These are phyloP conservation scores for Colletotrichum kahawae DNA, from an alignment of 2,329 filamentous ascomycete species.

Conservation along the genomic window DNA sequence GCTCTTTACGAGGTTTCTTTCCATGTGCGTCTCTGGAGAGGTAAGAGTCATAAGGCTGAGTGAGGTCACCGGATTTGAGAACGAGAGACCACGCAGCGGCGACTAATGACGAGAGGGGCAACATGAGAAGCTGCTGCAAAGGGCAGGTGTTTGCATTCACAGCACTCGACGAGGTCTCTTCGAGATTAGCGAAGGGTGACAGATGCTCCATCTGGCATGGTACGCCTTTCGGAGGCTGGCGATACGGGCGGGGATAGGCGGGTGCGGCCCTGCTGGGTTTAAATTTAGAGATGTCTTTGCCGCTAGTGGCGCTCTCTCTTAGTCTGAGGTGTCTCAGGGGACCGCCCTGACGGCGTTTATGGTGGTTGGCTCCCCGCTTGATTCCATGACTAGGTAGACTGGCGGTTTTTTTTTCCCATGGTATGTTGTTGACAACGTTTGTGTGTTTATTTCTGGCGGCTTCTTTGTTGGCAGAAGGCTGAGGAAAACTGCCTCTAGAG, in stretches of 20 bases:
- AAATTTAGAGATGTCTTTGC: constrained; percentile 11
- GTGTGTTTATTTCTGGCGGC: background rate
- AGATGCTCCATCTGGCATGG: background rate
- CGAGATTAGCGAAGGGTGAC: constrained; percentile 11
- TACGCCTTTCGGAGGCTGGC: background rate
- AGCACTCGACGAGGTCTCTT: background rate
- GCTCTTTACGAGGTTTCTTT: background rate
- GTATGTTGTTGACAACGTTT: background rate
- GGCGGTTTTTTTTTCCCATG: background rate
- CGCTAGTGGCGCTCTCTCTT: background rate
- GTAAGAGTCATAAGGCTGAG: background rate
- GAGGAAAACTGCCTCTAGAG: background rate
- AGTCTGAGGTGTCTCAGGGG: background rate
- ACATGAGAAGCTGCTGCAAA: background rate
- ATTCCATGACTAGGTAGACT: background rate
- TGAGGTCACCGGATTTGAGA: background rate
- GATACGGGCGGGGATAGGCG: background rate
- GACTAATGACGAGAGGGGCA: background rate
- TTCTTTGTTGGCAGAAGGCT: background rate
- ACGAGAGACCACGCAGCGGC: background rate
- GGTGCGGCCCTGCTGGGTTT: background rate
- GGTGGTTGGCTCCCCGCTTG: background rate
- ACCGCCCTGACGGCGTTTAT: background rate
- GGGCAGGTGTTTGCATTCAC: background rate
- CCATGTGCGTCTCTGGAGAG: background rate